These are phyloP conservation scores for Ustilago shanxiensis DNA, from an alignment of 1,284 basidiomycete species.

Conservation along the genomic window DNA sequence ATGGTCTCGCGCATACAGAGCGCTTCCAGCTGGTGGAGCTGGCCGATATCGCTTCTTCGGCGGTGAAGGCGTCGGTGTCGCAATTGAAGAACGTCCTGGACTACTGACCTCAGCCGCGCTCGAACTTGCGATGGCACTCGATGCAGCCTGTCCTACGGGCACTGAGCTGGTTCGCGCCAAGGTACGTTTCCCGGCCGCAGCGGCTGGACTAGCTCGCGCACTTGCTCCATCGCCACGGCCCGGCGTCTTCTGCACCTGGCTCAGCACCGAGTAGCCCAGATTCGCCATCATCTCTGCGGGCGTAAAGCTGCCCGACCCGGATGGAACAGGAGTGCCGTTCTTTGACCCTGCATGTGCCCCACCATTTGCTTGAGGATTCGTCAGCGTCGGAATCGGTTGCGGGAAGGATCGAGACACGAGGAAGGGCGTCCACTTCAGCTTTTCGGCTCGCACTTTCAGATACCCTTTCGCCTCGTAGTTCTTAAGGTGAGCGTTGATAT, in stretches of 20 bases:
- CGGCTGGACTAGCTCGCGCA: constrained; percentile 27
- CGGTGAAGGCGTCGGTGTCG: constrained; percentile 29
- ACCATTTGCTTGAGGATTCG: constrained; percentile 11
- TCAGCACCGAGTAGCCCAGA: constrained; percentile 46
- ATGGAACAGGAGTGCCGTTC: constrained; percentile 31
- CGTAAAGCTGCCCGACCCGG: constrained; percentile 35
- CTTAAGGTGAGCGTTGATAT: constrained; percentile 79
- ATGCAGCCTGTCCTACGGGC: background rate
- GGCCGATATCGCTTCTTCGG: constrained; percentile 26
- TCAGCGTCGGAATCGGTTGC: constrained; percentile 25
- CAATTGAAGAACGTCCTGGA: constrained; percentile 12
- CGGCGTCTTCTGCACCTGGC: constrained; percentile 34
- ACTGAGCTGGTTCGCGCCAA: background rate
- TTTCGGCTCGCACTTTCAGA: constrained; percentile 82
- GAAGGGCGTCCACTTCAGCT: constrained; percentile 95
- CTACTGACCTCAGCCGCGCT: constrained; percentile 3
- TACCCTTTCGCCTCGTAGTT: constrained; percentile 85
- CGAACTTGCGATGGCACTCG: background rate
- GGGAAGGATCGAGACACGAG: constrained; percentile 76
- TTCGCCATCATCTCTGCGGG: constrained; percentile 45
- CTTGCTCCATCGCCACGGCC: constrained; percentile 24
- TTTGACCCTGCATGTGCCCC: constrained; percentile 12
- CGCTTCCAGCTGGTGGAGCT: constrained; percentile 16
- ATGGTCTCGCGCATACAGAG: constrained; percentile 13
- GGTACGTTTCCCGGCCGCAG: constrained; percentile 16